Base-by-base conservation (phyloP, 2,329 filamentous ascomycete genomes). In the Cladosporium sp. region DNA sequence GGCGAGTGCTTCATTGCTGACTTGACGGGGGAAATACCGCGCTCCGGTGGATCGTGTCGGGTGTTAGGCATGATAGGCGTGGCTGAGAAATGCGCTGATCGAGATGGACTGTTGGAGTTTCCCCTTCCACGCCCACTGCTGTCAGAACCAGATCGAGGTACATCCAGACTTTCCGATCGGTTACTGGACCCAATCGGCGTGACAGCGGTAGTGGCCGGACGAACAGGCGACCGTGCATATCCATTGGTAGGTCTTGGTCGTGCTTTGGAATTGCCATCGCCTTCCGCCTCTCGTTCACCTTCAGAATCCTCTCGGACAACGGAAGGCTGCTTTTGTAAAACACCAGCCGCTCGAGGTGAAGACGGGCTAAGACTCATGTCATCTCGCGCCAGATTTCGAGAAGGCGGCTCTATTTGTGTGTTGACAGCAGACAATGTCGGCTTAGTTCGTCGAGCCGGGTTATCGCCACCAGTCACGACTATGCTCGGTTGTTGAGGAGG, bases 1-100 rank as follows among this genome's bases (percentile, higher is more conserved):
- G 80, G 82, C 1, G 73, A 56, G 24, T 83, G 75, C 64, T 91
- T 91, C 55, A 91, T 63, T 1, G 86, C 87, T 1, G 87, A 89
- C 65, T 92, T 92, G 40, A 83, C 82, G 8, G 88, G 88, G 0
- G 87, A 90, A 9, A 86, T 72, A 4, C 86, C 88, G 42, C 88
- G 78, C 24, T 82, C 74, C 18, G 85, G 83, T 5, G 87, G 88
- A 48, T 82, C 78, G 62, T 91, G 86, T 55, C 76, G 83, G 22
- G 85, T 73, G 1, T 76, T 70, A 19, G 77, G 72, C 6, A 80
- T 77, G 29, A 82, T 76, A 13, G 80, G 73, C 7, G 77, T 74
- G 8, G 77, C 63, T 1, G 81, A 81, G 64, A 90, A 90, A 59
- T 82, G 85, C 11, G 86, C 81, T 24, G 78, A 82, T 29, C 86